phyloP scores from a whole-genome alignment of 2,329 filamentous ascomycete genomes.

The Metarhizium anisopliae region DNA sequence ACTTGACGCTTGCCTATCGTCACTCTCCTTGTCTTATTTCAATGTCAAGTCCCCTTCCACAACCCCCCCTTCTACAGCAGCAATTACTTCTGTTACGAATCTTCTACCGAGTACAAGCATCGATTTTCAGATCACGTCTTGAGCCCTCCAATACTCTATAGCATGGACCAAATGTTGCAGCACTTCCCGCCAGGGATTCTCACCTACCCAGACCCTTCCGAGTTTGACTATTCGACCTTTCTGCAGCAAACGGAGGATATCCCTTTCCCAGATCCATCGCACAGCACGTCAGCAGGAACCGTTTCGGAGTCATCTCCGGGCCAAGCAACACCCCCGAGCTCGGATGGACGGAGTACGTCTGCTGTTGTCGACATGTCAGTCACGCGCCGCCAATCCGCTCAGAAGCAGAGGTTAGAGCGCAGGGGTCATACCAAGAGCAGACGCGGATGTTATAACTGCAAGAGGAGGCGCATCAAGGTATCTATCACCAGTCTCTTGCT shows the following conservation, averaged over 20 bases:
- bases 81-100: not conserved
- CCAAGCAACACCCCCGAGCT: conserved; percentile 20
- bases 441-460: conserved; percentile 59
- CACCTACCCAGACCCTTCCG: conserved; percentile 18
- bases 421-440: conserved; percentile 59
- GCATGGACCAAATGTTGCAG: conserved; percentile 19
- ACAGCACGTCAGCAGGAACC: conserved; percentile 3
- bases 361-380: conserved; percentile 10
- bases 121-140: not conserved
- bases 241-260: conserved; percentile 20
- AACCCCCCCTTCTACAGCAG: not conserved
- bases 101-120: not conserved
- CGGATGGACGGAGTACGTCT: conserved; percentile 16
- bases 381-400: conserved; percentile 10
- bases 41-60: not conserved
- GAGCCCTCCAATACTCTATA: not conserved
- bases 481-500: not conserved
- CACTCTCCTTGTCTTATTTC: not conserved
- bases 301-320: conserved; percentile 20
- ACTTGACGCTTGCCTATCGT: not conserved
- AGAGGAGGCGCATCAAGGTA: conserved; percentile 56
- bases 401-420: conserved; percentile 38
- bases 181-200: conserved; percentile 19
- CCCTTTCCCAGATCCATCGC: conserved; percentile 12
- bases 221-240: conserved; percentile 31